Evolutionary conservation across 805 yeast genomes (phyloP).

Genomic region (Suhomyces sp.): DNA sequence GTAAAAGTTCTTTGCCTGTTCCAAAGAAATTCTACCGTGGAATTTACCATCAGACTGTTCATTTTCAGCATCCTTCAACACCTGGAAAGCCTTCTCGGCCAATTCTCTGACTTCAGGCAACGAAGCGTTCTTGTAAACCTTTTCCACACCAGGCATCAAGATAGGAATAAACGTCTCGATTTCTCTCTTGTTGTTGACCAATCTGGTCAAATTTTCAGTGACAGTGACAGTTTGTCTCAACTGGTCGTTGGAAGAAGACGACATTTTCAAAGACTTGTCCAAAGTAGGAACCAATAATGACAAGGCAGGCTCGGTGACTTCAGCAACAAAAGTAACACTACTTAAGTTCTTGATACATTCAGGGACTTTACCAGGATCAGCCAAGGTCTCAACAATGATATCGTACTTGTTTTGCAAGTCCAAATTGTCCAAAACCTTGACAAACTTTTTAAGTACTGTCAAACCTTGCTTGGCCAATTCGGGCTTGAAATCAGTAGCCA

Average conservation of each 20-base stretch:
- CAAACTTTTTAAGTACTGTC: slow-evolving; percentile 65
- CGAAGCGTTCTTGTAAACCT: slow-evolving; percentile 85
- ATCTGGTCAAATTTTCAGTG: slow-evolving; percentile 90
- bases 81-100: slow-evolving; percentile 81
- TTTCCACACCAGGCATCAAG: slow-evolving; percentile 86
- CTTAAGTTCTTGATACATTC: slow-evolving; percentile 85
- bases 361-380: slow-evolving; percentile 86
- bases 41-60: slow-evolving; percentile 67
- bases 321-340: slow-evolving; percentile 95
- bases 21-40: slow-evolving; percentile 66
- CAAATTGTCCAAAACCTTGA: slow-evolving; percentile 83
- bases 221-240: slow-evolving; percentile 95
- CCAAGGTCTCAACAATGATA: slow-evolving; percentile 78
- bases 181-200: slow-evolving; percentile 90
- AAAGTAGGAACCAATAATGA: slow-evolving; percentile 88
- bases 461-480: slow-evolving; percentile 87
- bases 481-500: slow-evolving; percentile 94
- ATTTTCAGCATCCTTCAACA: slow-evolving; percentile 75
- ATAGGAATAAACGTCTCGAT: slow-evolving; percentile 84
- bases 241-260: slow-evolving; percentile 92
- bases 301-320: slow-evolving; percentile 94
- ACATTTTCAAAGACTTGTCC: slow-evolving; percentile 80
- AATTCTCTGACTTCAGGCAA: slow-evolving; percentile 94
- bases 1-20: slow-evolving; percentile 50
- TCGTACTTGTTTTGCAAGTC: slow-evolving; percentile 87